Percentiles rank a stretch among this genome's conserved stretches.
Conservation (phyloP, 2,329 filamentous ascomycete genomes). For the Tolypocladium inflatum region DNA sequence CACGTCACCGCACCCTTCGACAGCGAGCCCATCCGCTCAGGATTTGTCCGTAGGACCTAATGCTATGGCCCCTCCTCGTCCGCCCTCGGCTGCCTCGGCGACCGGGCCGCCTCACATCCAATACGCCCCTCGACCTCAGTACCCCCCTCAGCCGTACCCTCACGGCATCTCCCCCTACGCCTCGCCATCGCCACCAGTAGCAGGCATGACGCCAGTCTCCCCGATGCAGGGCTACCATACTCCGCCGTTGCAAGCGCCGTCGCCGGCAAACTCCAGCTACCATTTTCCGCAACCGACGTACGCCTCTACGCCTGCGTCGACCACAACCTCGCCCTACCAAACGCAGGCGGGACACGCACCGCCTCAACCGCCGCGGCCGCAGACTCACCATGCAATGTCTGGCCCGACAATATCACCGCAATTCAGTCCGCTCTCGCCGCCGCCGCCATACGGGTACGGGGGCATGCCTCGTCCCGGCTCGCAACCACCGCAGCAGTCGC, state of each 20-base stretch:
- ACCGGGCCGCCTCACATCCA: background rate
- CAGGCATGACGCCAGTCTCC: background rate
- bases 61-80: background rate
- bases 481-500: constrained; percentile 4
- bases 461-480: constrained; percentile 1
- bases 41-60: background rate
- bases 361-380: constrained; percentile 6
- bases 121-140: background rate
- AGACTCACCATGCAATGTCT: constrained; percentile 1
- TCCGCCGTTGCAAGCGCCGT: background rate
- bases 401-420: background rate
- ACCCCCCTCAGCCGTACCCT: background rate
- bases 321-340: background rate
- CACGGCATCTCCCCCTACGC: background rate
- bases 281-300: constrained; percentile 5
- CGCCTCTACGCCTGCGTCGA: constrained; percentile 2
- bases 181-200: background rate
- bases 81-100: background rate
- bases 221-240: background rate
- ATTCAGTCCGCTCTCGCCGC: constrained; percentile 4
- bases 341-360: background rate
- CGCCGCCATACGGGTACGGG: constrained; percentile 2
- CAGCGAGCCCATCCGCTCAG: background rate
- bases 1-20: background rate
- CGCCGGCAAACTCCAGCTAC: constrained; percentile 1